Base-by-base conservation (phyloP, 1,284 basidiomycete species). In the Trametes hirsuta region DNA sequence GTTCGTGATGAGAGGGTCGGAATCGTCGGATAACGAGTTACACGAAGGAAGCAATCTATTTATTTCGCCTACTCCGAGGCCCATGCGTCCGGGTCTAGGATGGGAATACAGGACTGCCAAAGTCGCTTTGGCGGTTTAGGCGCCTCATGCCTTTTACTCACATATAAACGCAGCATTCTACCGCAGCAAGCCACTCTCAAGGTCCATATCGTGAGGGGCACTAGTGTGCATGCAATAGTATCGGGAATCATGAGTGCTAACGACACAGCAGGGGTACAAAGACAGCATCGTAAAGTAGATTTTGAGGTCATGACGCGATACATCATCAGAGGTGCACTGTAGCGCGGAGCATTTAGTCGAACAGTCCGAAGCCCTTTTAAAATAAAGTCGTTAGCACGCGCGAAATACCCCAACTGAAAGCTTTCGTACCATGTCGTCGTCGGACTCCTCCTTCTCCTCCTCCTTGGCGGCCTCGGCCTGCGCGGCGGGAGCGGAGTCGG, bases 391-490 rank as follows among this genome's bases (percentile, higher is more conserved):
- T 35, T 3, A 55, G 21, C 6, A 21, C 49, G 36, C 5, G 50
- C 4, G 14, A 25, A 1, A 12, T 22, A n/a, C 25, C 9, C 1
- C 6, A 2, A 8, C 18, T 5, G 0, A 10, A 5, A 1, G 15
- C 39, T 11, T 25, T 74, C 83, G 66, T 73, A 86, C 86, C 88
- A 92, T 90, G 74, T 91, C 90, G 25, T 87, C 90, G 66, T 91
- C 89, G 45, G 86, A 90, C 70, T 91, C 90, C 68, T 88, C 86
- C 76, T 91, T 86, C 73, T 93, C 88, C 71, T 91, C 90, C 79
- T 90, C 85, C 63, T 77, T 83, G 63, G 79, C 80, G 44, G 78
- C 75, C 25, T 80, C 79, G 45, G 80, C 80, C 61, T 79, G 80
- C 41, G 78, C 77, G 46, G 80, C 79, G 47, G 81, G 81, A 47